These are phyloP conservation scores for Saksenaea vasiformis DNA, from an alignment of 371 early-diverging fungal species.

Conservation along the genomic window DNA sequence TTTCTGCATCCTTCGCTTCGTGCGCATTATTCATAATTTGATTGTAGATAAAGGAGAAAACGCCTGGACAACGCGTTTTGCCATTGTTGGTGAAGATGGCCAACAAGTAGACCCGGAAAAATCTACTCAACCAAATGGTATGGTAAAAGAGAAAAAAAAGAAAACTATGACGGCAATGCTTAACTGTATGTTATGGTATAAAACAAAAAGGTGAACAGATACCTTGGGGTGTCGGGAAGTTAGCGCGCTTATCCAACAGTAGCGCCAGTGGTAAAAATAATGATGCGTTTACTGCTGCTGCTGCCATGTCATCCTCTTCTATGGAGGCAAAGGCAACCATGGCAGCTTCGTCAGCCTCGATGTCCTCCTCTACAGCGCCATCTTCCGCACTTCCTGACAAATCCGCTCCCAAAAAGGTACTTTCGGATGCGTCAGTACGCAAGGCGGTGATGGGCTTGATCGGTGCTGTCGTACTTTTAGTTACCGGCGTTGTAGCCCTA, in stretches of 20 bases:
- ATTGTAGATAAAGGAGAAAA: slow-evolving; percentile 33
- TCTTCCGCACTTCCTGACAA: not conserved
- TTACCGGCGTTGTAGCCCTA: not conserved
- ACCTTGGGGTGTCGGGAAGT: slow-evolving; percentile 49
- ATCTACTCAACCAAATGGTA: slow-evolving; percentile 39
- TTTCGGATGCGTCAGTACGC: not conserved
- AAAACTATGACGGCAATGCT: not conserved
- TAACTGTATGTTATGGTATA: not conserved
- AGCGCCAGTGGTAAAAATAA: slow-evolving; percentile 7
- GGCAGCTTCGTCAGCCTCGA: slow-evolving; percentile 8
- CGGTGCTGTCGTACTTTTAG: not conserved
- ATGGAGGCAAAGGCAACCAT: not conserved
- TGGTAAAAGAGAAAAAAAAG: not conserved
- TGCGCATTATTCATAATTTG: not conserved
- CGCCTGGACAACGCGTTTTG: slow-evolving; percentile 49
- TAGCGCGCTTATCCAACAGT: slow-evolving; percentile 7
- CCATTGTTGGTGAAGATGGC: slow-evolving; percentile 29
- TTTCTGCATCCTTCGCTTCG: no score
- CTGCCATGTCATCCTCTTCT: slow-evolving; percentile 12
- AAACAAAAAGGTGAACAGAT: slow-evolving; percentile 33
- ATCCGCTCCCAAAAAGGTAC: not conserved
- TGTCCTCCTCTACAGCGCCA: slow-evolving; percentile 7
- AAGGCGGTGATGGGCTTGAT: not conserved
- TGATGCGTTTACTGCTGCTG: slow-evolving; percentile 20
- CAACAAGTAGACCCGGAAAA: slow-evolving; percentile 29